Conservation (phyloP, 805 yeast species). For the Myxozyma kluyveri region DNA sequence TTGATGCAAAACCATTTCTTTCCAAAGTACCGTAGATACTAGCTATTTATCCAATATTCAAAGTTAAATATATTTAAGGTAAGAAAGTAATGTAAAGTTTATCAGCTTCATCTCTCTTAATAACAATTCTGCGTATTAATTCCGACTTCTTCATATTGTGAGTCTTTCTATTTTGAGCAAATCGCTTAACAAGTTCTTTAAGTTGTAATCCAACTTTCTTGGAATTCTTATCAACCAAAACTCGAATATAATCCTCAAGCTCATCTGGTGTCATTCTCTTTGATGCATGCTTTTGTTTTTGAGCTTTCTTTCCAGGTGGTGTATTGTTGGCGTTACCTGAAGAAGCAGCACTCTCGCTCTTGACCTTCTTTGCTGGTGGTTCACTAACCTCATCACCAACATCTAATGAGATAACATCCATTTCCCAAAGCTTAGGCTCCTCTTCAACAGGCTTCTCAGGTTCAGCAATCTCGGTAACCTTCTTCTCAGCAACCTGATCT, state of each 20-base stretch:
- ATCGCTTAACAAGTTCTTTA: conserved; percentile 12
- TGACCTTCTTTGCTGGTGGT: conserved; percentile 1
- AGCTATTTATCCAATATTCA: too few species aligned
- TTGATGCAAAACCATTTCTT: too few species aligned
- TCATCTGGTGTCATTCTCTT: conserved; percentile 7
- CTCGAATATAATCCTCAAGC: neutral
- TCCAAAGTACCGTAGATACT: too few species aligned
- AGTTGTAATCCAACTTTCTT: conserved; percentile 12
- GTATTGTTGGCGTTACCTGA: too few species aligned
- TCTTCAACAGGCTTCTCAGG: neutral
- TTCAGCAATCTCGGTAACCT: conserved; percentile 1
- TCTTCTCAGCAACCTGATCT: neutral
- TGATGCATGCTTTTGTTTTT: neutral
- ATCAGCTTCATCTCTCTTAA: too few species aligned
- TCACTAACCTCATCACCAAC: conserved; percentile 7
- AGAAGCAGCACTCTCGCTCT: conserved; percentile 5
- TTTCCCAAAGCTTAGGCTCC: neutral
- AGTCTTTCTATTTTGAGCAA: conserved; percentile 11
- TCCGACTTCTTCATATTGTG: conserved; percentile 16
- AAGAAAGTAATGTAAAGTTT: too few species aligned
- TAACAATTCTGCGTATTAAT: conserved; percentile 7
- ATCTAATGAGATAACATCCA: neutral
- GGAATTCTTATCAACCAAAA: neutral
- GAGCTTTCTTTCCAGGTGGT: neutral
- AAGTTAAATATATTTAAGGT: too few species aligned